These are phyloP conservation scores for Boletellus deceptivus DNA, from an alignment of 1,284 basidiomycete genomes.

Conservation along the genomic window DNA sequence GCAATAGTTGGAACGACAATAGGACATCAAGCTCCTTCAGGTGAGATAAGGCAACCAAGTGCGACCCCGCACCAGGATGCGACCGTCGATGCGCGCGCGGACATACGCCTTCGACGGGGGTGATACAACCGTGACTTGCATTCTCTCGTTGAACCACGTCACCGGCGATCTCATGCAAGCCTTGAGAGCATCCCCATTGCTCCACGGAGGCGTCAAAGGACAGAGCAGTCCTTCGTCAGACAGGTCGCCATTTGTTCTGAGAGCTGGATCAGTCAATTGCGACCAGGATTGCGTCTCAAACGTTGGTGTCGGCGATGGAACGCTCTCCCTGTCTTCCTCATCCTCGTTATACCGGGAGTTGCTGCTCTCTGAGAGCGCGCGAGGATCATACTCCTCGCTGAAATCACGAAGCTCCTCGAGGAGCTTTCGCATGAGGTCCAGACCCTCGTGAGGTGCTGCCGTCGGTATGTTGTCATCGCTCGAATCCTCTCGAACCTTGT, in stretches of 20 bases:
- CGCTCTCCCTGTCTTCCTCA: neutral
- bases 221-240: constrained; percentile 8
- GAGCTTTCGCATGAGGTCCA: constrained; percentile 18
- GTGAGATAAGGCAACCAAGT: constrained; percentile 8
- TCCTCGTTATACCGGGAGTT: neutral
- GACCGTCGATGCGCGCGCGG: neutral
- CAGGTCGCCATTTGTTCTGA: neutral
- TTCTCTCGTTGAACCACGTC: neutral
- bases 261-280: neutral
- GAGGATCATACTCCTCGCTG: constrained; percentile 8
- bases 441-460: neutral
- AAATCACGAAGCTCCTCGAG: constrained; percentile 17
- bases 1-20: neutral
- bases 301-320: neutral
- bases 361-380: constrained; percentile 9
- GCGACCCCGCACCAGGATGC: neutral
- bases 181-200: neutral
- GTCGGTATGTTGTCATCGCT: neutral
- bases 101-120: constrained; percentile 3
- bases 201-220: constrained; percentile 16
- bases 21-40: constrained; percentile 1
- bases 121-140: neutral
- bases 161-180: neutral
- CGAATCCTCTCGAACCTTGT: neutral
- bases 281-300: neutral